phyloP scores from a whole-genome alignment of 345 rosid species.

The Gossypium australe region DNA sequence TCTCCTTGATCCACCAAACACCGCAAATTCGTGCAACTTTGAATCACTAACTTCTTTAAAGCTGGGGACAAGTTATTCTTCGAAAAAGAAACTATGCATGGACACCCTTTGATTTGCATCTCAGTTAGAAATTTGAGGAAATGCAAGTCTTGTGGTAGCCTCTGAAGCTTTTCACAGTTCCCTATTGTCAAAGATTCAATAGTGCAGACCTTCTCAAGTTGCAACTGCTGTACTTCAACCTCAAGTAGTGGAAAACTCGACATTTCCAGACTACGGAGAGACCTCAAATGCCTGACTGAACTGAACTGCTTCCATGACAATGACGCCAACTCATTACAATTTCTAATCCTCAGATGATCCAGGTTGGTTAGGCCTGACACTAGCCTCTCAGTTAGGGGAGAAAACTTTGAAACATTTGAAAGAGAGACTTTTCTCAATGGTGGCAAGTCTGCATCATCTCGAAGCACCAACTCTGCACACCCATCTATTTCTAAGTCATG shows the following conservation, averaged over 20 bases:
- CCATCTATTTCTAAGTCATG: not conserved
- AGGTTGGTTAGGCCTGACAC: not conserved
- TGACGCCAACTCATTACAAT: not conserved
- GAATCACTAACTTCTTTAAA: not conserved
- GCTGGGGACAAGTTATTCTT: not conserved
- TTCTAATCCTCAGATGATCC: not conserved
- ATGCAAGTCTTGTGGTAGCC: not conserved
- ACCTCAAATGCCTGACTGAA: not conserved
- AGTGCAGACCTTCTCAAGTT: not conserved
- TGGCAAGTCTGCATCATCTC: not conserved
- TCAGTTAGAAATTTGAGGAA: not conserved
- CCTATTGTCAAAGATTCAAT: not conserved
- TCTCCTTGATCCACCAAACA: not conserved
- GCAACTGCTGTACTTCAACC: not conserved
- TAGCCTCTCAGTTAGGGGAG: not conserved
- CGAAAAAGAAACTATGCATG: not conserved
- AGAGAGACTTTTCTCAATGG: constrained; percentile 5
- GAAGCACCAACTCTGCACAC: not conserved
- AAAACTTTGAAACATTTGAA: not conserved
- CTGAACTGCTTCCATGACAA: not conserved
- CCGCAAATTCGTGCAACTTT: not conserved
- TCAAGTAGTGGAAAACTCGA: not conserved
- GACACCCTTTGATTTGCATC: not conserved
- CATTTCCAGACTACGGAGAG: constrained; percentile 1
- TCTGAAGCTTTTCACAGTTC: not conserved